Conservation (phyloP, 148 eudicot genomes). For the Nepenthes mirabilis region DNA sequence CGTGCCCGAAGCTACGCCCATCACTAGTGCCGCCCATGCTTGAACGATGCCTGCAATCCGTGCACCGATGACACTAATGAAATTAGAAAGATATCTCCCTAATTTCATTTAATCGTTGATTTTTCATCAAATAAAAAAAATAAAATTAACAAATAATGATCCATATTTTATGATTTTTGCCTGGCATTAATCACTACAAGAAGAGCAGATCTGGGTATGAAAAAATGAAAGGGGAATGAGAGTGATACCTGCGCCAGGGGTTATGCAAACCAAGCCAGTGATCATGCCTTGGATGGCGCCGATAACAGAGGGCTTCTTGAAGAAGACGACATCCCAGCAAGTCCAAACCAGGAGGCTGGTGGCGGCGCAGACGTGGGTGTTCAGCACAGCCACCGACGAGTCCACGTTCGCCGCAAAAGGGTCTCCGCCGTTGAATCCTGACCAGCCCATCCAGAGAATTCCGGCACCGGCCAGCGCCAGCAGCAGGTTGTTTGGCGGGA, state of each 20-base stretch:
- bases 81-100: background rate
- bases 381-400: conserved; percentile 17
- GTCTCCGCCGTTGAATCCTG: conserved; percentile 17
- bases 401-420: conserved; percentile 16
- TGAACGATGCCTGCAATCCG: conserved; percentile 8
- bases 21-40: conserved; percentile 15
- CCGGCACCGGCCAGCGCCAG: conserved; percentile 15
- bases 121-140: background rate
- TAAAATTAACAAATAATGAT: too few relatives aligned
- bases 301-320: conserved; percentile 17
- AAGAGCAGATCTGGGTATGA: background rate
- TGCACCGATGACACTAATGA: background rate
- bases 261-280: conserved; percentile 18
- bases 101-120: background rate
- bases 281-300: conserved; percentile 23
- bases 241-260: conserved; percentile 18
- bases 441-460: conserved; percentile 19
- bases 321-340: conserved; percentile 15
- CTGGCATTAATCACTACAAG: too few relatives aligned
- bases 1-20: conserved; percentile 14
- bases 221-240: background rate
- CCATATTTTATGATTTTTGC: too few relatives aligned
- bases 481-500: conserved; percentile 14
- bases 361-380: conserved; percentile 17
- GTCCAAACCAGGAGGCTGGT: conserved; percentile 21